These are phyloP conservation scores for Coemansia sp. DNA, from an alignment of 192 early-diverging fungal genomes.

Conservation along the genomic window DNA sequence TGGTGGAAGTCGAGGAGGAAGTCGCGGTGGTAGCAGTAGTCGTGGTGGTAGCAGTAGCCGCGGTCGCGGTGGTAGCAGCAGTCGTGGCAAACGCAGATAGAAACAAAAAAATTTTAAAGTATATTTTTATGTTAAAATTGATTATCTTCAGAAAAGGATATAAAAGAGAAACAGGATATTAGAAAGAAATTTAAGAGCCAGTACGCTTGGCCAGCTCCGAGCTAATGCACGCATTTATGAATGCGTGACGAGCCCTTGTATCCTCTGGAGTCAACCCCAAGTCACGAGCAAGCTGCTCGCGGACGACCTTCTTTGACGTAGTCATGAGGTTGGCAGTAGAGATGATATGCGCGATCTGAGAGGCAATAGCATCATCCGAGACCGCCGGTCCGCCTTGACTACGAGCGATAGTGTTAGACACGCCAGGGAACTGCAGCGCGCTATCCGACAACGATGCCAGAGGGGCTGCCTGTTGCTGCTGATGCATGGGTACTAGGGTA, in stretches of 20 bases:
- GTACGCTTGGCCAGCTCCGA: constrained; percentile 48
- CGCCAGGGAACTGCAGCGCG: not conserved
- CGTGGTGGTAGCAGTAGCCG: constrained; percentile 1
- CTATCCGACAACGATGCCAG: not conserved
- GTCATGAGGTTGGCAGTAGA: constrained; percentile 91
- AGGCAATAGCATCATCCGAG: constrained; percentile 68
- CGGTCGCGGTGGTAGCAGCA: constrained; percentile 21
- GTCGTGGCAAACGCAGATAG: constrained; percentile 38
- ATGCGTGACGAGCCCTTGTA: constrained; percentile 74
- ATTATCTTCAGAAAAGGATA: not conserved
- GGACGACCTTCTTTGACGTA: constrained; percentile 96
- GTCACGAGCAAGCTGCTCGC: constrained; percentile 74
- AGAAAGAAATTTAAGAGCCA: constrained; percentile 9
- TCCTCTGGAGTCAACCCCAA: constrained; percentile 74
- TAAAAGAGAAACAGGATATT: constrained; percentile 1
- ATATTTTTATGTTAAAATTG: not conserved
- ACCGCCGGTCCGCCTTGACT: constrained; percentile 50
- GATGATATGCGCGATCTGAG: constrained; percentile 75
- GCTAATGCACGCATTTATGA: constrained; percentile 82
- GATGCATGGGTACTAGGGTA: constrained; percentile 1
- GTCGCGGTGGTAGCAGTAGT: constrained; percentile 11
- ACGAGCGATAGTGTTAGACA: constrained; percentile 8
- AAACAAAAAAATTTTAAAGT: not conserved
- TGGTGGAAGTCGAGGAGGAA: constrained; percentile 9
- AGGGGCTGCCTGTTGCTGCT: not conserved